Evolutionary conservation across 2,329 filamentous ascomycete species (phyloP).

Genomic region (Plenodomus lindquistii): DNA sequence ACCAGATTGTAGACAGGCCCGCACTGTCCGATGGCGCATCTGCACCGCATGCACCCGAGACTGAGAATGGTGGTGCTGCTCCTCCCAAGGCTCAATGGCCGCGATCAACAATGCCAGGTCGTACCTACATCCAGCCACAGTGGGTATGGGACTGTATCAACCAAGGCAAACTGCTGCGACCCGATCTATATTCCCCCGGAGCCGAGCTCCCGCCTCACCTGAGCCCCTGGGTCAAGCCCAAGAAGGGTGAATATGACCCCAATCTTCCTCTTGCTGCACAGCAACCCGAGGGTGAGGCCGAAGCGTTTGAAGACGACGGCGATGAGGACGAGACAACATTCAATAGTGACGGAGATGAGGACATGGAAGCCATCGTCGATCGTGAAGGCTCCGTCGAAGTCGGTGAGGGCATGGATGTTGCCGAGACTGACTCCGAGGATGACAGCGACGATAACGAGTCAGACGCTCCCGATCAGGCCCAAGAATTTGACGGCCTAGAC

Average conservation of each 20-base stretch:
- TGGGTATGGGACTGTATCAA: constrained; percentile 99
- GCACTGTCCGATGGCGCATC: constrained; percentile 57
- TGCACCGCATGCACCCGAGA: constrained; percentile 48
- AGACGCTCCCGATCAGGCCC: constrained; percentile 30
- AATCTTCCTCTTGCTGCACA: constrained; percentile 84
- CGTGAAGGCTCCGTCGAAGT: constrained; percentile 52
- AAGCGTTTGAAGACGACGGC: constrained; percentile 66
- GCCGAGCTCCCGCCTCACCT: constrained; percentile 89
- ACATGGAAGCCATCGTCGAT: constrained; percentile 38
- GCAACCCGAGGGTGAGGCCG: constrained; percentile 82
- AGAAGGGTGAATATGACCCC: constrained; percentile 88
- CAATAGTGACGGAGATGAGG: constrained; percentile 39
- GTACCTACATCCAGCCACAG: constrained; percentile 93
- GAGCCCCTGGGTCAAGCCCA: constrained; percentile 90
- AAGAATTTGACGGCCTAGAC: constrained; percentile 54
- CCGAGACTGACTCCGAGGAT: constrained; percentile 50
- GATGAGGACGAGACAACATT: constrained; percentile 47
- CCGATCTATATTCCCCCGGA: constrained; percentile 87
- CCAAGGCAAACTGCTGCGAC: constrained; percentile 81
- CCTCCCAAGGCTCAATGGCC: constrained; percentile 51
- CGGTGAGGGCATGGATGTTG: constrained; percentile 54
- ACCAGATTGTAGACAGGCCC: constrained; percentile 93
- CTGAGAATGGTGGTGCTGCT: constrained; percentile 58
- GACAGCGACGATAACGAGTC: constrained; percentile 53
- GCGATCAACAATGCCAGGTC: constrained; percentile 81